Base-by-base conservation (phyloP, 441 rosid genomes). In the Gossypium gossypioides region DNA sequence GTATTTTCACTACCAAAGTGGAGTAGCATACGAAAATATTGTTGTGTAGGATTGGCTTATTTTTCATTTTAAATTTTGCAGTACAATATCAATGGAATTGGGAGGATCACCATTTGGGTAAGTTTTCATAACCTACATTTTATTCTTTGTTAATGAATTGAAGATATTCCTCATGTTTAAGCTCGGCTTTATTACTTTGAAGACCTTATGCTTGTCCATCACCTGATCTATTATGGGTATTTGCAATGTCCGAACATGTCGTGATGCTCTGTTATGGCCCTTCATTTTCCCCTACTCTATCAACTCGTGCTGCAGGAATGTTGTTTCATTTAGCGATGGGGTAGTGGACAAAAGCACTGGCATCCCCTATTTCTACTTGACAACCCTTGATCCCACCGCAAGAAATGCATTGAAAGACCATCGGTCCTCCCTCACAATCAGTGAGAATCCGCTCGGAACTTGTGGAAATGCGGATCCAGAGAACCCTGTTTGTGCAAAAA, bases 101-200 rank as follows among this genome's bases (percentile, higher is more conserved):
- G 83, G 86, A n/a, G 96, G 98, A 60, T 88, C 97, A 12, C 98
- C 98, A 0, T 93, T 89, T 46, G 98, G 96, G 96, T 93, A 83
- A 79, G 74, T 25, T 60, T 68, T 34, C 40, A 34, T 6, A 34
- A 34, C 40, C 40, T 34, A 34, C 40, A 0, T 27, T 16, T 58
- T 2, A 55, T 55, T 3, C 12, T 8, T 0, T 37, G 24, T 57
- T 44, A 51, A 65, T 4, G 21, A 44, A 44, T 19, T 63, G 57
- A 61, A 50, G 9, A 24, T 54, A n/a, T 51, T 18, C 24, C 56
- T 25, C 46, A 1, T 7, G 13, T 24, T 51, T 52, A 52, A 52
- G 61, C 9, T 29, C 46, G 6, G 2, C 21, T 52, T 6, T 18
- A 10, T 52, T 52, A 29, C 16, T 52, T 15, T 52, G 21, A 3